Evolutionary conservation across 2,329 filamentous ascomycete genomes (phyloP), one percentile per base, ranked within the genome.

Genomic region (Tympanopsis confertula): DNA sequence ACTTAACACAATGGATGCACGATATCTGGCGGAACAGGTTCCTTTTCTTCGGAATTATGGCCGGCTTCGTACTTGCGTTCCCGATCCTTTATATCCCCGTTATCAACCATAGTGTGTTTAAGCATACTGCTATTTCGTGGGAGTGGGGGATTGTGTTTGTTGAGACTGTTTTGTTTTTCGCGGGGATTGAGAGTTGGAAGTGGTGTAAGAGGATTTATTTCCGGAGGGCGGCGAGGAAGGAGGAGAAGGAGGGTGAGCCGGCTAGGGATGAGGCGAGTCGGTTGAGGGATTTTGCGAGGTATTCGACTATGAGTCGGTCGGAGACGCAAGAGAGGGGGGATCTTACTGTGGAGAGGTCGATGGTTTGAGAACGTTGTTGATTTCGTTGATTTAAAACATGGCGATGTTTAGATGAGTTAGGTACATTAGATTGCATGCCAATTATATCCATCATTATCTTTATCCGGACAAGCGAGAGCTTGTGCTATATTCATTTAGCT

Each of bases 1-100:
- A 76, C 51, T 66, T 79, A 40, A 78, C 74, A 0, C 74, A 82
- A 48, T 85, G 79, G 78, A 67, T 75, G 48, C 48, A 66, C 41
- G 77, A 82, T 47, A 65, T 85, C 36, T 83, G 78, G 78, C 63
- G 72, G 44, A 87, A 86, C 62, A 65, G 77, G 55, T 84, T 86
- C 61, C 62, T 82, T 15, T 82, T 82, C 64, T 81, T 68, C 61
- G 68, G 76, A 19, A 68, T 82, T 41, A 54, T 66, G 19, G 41
- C 64, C 32, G 68, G 67, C 35, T 61, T 65, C 41, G 45, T 66
- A 20, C 62, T 64, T 10, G 55, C 70, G n/a, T 70, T 71, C 51
- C 65, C 66, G 5, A 53, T 65, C 24, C 50, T 71, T 15, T 79
- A 79, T 47, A 75, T 79, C 37, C 74, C 74, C 0, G 71, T 69